phyloP scores from a whole-genome alignment of 2,329 filamentous ascomycete genomes.

The Pestalotiopsis sp. region DNA sequence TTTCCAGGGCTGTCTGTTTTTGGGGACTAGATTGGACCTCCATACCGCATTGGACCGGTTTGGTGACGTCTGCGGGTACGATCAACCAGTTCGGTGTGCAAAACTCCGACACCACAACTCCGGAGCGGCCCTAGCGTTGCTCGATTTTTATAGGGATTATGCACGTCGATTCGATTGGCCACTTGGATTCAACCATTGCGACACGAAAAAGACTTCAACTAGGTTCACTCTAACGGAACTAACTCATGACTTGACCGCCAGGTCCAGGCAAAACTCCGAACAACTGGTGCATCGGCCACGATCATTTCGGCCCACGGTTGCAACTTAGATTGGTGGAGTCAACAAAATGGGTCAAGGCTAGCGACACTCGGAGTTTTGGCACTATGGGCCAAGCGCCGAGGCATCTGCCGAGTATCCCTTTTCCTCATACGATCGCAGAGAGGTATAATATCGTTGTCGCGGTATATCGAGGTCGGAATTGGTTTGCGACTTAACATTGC shows the following conservation, averaged over 20 bases:
- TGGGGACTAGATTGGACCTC: background rate
- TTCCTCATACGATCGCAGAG: background rate
- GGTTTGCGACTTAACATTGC: background rate
- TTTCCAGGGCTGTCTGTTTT: background rate
- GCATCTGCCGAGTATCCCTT: background rate
- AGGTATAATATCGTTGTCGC: background rate
- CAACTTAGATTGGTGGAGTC: background rate
- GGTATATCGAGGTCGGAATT: background rate
- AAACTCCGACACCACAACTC: background rate
- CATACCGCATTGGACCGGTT: background rate
- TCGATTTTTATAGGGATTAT: no score
- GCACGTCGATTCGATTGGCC: background rate
- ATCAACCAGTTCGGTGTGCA: background rate
- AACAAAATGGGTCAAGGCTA: background rate
- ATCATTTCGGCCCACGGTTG: background rate
- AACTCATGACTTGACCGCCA: background rate
- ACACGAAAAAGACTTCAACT: no score
- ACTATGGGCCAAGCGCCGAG: background rate
- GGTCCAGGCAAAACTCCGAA: background rate
- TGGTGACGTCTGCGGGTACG: background rate
- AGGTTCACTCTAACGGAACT: background rate
- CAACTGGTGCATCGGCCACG: background rate
- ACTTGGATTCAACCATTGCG: no score
- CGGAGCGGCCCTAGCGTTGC: background rate
- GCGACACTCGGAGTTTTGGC: background rate